Conservation (phyloP, 2,329 filamentous ascomycete species). For the Whalleya microplaca region DNA sequence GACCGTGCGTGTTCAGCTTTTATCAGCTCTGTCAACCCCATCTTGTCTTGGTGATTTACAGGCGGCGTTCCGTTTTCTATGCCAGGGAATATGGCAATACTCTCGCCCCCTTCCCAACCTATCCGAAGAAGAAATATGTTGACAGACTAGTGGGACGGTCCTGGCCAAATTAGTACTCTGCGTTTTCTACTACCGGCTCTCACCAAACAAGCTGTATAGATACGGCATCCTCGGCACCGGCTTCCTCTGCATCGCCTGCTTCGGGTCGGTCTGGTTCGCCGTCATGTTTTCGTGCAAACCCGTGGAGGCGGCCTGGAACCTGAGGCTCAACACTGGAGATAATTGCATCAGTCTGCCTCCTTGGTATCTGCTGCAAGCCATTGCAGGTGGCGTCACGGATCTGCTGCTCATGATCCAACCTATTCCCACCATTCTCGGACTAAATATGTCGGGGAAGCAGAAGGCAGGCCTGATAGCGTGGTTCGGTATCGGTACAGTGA, state of each 20-base stretch:
- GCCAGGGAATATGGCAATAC: no score
- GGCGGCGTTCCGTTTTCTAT: no score
- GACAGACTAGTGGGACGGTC: slow-evolving; percentile 1
- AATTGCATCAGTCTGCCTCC: slow-evolving; percentile 5
- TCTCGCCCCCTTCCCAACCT: no score
- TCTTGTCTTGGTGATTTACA: no score
- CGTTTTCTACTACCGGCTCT: slow-evolving; percentile 16
- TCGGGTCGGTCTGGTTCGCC: slow-evolving; percentile 8
- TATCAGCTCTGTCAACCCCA: background rate
- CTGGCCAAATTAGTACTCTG: slow-evolving; percentile 14
- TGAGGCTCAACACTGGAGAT: background rate
- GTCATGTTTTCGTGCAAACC: slow-evolving; percentile 15
- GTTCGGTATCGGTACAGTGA: slow-evolving; percentile 15
- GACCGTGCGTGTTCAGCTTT: background rate
- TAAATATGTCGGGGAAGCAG: slow-evolving; percentile 7
- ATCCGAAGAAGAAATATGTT: background rate
- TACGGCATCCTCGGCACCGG: slow-evolving; percentile 8
- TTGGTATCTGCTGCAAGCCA: slow-evolving; percentile 11
- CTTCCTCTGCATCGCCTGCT: slow-evolving; percentile 6
- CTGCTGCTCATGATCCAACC: slow-evolving; percentile 12
- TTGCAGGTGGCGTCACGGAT: slow-evolving; percentile 11
- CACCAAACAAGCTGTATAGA: slow-evolving; percentile 4
- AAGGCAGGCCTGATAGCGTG: slow-evolving; percentile 8
- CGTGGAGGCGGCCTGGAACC: slow-evolving; percentile 12
- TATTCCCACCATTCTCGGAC: slow-evolving; percentile 11